Percentiles rank a stretch among this genome's conserved stretches.
phyloP scores from a whole-genome alignment of 441 rosid species.

The Francoa sonchifolia region DNA sequence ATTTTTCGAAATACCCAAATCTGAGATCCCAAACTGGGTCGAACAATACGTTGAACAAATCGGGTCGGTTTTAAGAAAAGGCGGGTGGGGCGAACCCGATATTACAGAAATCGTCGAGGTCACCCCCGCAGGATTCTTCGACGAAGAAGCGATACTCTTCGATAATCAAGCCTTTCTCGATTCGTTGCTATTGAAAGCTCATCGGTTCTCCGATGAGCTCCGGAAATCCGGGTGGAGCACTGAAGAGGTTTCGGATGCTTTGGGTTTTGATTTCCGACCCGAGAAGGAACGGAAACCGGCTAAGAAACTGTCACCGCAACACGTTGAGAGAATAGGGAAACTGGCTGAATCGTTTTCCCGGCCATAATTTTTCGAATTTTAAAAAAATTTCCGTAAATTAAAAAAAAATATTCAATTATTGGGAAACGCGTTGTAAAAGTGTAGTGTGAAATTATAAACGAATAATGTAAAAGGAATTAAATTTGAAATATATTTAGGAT shows the following conservation, averaged over 20 bases:
- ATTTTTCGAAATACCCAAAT: constrained; percentile 52
- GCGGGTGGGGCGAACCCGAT: constrained; percentile 85
- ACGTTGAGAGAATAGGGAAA: constrained; percentile 58
- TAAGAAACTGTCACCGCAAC: constrained; percentile 59
- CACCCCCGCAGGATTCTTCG: constrained; percentile 72
- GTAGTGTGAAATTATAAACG: too few species aligned
- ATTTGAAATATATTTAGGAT: too few species aligned
- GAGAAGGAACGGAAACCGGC: constrained; percentile 68
- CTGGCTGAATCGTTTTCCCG: constrained; percentile 75
- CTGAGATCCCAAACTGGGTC: constrained; percentile 74
- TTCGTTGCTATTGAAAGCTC: constrained; percentile 64
- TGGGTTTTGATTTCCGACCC: constrained; percentile 72
- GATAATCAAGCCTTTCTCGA: constrained; percentile 72
- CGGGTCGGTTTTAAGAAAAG: constrained; percentile 64
- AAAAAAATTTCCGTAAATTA: too few species aligned
- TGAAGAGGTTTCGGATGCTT: constrained; percentile 86
- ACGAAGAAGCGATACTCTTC: constrained; percentile 54
- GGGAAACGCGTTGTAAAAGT: too few species aligned
- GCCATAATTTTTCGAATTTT: constrained; percentile 19
- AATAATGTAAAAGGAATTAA: too few species aligned
- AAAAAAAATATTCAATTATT: too few species aligned
- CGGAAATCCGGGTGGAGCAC: constrained; percentile 94
- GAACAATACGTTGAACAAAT: constrained; percentile 54
- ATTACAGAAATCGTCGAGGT: constrained; percentile 62
- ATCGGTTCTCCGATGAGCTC: constrained; percentile 75